Evolutionary conservation across 2,329 filamentous ascomycete genomes (phyloP).

Genomic region (Penicillium paneum): DNA sequence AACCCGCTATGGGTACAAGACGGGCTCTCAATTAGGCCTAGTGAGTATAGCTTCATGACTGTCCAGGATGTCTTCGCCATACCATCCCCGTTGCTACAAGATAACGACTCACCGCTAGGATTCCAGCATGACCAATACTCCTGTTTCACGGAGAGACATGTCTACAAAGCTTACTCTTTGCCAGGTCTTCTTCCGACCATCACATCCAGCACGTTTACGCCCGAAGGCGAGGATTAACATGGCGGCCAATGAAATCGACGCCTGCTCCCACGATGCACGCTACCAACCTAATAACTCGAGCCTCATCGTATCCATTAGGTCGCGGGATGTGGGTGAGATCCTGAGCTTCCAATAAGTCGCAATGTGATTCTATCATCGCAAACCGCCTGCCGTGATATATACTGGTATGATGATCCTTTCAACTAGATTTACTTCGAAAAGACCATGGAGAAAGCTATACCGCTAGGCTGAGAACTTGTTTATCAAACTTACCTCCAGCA

Average conservation of each 20-base stretch:
- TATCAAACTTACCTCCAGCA: neutral
- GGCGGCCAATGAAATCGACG: neutral
- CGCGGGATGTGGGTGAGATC: no score
- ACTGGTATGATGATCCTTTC: neutral
- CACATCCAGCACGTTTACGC: neutral
- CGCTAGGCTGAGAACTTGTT: neutral
- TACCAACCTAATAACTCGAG: no score
- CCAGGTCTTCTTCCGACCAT: neutral
- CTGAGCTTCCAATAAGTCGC: fast-evolving
- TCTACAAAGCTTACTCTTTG: neutral
- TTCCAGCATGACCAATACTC: no score
- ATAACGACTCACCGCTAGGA: neutral
- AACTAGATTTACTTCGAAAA: neutral
- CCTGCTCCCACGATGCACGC: neutral
- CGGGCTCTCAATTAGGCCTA: neutral
- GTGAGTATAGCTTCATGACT: neutral
- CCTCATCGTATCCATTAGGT: no score
- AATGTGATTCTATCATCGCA: fast-evolving
- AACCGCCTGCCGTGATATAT: no score
- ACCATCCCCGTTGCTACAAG: no score
- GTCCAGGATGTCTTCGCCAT: neutral
- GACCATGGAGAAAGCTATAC: fast-evolving
- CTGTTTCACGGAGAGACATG: neutral
- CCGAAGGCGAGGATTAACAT: neutral
- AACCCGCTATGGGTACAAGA: neutral